A percentile compares a stretch with the other conserved stretches of the same genome.
Conservation (phyloP, 2,329 filamentous ascomycete species). For the Clarireedia sp. region DNA sequence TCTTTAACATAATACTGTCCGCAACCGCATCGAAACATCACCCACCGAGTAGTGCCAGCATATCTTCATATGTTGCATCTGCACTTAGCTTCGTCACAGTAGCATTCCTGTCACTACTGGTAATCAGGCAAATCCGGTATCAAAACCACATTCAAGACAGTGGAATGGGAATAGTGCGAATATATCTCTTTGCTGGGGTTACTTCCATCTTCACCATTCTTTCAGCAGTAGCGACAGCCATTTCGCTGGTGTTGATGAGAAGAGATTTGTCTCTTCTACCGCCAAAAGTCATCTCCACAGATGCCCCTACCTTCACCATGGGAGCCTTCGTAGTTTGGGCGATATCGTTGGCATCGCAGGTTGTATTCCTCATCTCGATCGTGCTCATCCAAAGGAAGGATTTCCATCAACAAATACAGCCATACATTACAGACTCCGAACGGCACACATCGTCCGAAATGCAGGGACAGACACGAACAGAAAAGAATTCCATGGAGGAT, state of each 20-base stretch:
- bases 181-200: slow-evolving; percentile 25
- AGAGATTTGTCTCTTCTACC: slow-evolving; percentile 17
- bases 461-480: slow-evolving; percentile 13
- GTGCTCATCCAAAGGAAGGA: slow-evolving; percentile 23
- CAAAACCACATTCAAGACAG: slow-evolving; percentile 23
- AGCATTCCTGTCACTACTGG: slow-evolving; percentile 19
- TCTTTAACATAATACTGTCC: slow-evolving; percentile 27
- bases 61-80: slow-evolving; percentile 24
- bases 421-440: slow-evolving; percentile 18
- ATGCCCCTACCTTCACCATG: slow-evolving; percentile 17
- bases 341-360: slow-evolving; percentile 22
- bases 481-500: slow-evolving; percentile 12
- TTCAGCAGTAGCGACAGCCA: slow-evolving; percentile 21
- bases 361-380: slow-evolving; percentile 25
- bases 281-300: slow-evolving; percentile 13
- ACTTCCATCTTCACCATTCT: slow-evolving; percentile 20
- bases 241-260: slow-evolving; percentile 22
- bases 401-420: slow-evolving; percentile 23
- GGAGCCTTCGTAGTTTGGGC: slow-evolving; percentile 27
- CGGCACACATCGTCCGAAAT: slow-evolving; percentile 18
- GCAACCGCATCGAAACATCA: slow-evolving; percentile 16
- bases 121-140: slow-evolving; percentile 24
- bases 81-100: slow-evolving; percentile 18
- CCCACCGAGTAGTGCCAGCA: slow-evolving; percentile 10
- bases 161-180: slow-evolving; percentile 21